Conservation (phyloP, 176 grass and related monocot genomes). For the Eremochloa ophiuroides region DNA sequence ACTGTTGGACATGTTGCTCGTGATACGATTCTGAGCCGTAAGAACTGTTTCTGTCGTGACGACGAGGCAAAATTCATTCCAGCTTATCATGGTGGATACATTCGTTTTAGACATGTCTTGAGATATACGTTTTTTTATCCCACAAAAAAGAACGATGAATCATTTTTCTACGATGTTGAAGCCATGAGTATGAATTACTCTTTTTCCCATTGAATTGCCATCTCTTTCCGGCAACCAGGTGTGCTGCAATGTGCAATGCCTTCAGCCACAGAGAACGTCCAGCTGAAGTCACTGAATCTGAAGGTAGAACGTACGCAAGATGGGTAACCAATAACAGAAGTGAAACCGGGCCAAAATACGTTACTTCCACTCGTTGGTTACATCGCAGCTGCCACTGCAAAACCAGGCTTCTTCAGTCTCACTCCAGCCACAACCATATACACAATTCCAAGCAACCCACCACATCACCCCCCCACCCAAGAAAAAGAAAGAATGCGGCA, state of each 20-base stretch:
- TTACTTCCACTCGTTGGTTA: constrained; percentile 22
- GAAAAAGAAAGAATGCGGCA: neutral
- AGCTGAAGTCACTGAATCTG: constrained; percentile 1
- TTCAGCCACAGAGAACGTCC: neutral
- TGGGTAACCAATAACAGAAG: neutral
- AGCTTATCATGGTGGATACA: neutral
- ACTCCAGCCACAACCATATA: constrained; percentile 36
- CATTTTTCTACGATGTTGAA: neutral
- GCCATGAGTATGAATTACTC: neutral
- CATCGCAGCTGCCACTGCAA: constrained; percentile 24
- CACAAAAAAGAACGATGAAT: neutral
- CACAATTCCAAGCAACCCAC: constrained; percentile 32
- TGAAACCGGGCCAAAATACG: constrained; percentile 41
- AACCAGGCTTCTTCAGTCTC: constrained; percentile 26
- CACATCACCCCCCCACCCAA: neutral
- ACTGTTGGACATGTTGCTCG: neutral
- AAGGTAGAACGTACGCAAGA: constrained; percentile 10
- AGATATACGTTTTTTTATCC: neutral
- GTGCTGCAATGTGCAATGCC: constrained; percentile 1
- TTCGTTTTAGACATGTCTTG: neutral
- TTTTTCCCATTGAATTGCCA: no score
- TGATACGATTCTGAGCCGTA: neutral
- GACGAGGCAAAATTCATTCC: neutral
- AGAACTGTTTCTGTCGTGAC: neutral
- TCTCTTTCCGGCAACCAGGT: constrained; percentile 12